These are phyloP conservation scores for Limnomonas spitsbergensis DNA, from an alignment of 139 green algal species.

Conservation along the genomic window DNA sequence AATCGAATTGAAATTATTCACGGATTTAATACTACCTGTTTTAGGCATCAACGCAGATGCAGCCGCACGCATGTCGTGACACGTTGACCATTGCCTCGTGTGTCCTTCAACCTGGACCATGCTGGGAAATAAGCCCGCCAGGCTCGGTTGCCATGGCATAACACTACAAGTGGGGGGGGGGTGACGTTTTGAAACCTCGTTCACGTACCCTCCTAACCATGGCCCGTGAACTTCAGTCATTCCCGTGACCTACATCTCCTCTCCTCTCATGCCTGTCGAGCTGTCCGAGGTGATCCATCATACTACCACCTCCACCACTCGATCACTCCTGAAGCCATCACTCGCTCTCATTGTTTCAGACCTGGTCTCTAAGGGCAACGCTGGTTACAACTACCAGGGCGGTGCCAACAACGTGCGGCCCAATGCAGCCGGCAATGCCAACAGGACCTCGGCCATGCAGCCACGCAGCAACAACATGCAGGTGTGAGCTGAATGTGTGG, in stretches of 20 bases:
- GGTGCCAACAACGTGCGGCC: conserved; percentile 11
- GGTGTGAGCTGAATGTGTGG: conserved; percentile 24
- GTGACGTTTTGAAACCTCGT: no score
- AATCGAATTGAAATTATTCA: not conserved
- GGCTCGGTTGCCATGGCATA: no score
- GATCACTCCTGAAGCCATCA: no score
- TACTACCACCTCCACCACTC: not conserved
- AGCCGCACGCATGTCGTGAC: not conserved
- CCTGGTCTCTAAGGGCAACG: conserved; percentile 20
- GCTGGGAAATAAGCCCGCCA: no score
- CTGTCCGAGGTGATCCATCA: not conserved
- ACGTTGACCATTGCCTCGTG: no score
- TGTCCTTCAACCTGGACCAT: no score
- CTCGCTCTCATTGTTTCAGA: conserved; percentile 18
- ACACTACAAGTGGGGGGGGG: no score
- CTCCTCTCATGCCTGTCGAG: no score
- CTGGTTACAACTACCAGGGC: conserved; percentile 1
- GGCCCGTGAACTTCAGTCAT: no score
- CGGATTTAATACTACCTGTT: not conserved
- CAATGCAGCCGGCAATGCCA: conserved; percentile 33
- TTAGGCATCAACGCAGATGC: not conserved
- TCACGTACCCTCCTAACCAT: no score
- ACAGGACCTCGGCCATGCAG: conserved; percentile 30
- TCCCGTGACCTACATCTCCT: no score
- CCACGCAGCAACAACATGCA: conserved; percentile 43